phyloP scores from a whole-genome alignment of 345 rosid species.

The Moricandia moricandioides region DNA sequence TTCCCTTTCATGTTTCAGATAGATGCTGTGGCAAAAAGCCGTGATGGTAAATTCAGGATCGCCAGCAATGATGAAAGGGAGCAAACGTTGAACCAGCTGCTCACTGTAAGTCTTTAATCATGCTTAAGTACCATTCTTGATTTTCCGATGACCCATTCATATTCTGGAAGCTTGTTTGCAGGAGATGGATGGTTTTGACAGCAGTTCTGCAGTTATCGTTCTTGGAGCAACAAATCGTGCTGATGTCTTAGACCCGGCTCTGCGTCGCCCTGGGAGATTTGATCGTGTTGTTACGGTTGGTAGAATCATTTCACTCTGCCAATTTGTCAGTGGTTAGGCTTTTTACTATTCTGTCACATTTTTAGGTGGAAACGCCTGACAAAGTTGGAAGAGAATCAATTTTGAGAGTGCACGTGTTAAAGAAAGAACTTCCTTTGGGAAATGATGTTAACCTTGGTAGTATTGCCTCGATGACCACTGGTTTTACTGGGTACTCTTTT shows the following conservation, averaged over 20 bases:
- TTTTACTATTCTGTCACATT: not conserved
- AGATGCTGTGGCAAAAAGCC: conserved; percentile 98
- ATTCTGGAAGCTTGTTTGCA: conserved; percentile 35
- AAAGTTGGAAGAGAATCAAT: conserved; percentile 91
- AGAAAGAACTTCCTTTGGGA: conserved; percentile 81
- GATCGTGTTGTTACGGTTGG: conserved; percentile 92
- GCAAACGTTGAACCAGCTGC: conserved; percentile 95
- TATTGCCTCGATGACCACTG: conserved; percentile 95
- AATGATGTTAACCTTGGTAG: conserved; percentile 67
- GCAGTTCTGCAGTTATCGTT: conserved; percentile 88
- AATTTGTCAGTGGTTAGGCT: not conserved
- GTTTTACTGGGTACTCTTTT: conserved; percentile 80
- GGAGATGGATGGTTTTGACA: conserved; percentile 99
- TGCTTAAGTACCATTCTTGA: not conserved
- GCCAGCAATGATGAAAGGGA: conserved; percentile 94
- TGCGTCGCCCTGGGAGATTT: conserved; percentile 96
- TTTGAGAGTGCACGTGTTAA: conserved; percentile 71
- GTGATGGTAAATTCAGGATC: conserved; percentile 85
- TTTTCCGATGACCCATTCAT: not conserved
- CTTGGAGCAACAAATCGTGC: conserved; percentile 98
- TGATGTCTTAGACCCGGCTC: conserved; percentile 93
- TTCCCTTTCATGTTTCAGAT: conserved; percentile 52
- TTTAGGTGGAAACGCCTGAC: conserved; percentile 92
- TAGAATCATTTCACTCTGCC: conserved; percentile 23
- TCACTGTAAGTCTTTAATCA: conserved; percentile 58